Evolutionary conservation across 768 basidiomycete genomes (phyloP), one percentile per base, ranked within the genome.

Genomic region (Dacryopinax primogenitus): DNA sequence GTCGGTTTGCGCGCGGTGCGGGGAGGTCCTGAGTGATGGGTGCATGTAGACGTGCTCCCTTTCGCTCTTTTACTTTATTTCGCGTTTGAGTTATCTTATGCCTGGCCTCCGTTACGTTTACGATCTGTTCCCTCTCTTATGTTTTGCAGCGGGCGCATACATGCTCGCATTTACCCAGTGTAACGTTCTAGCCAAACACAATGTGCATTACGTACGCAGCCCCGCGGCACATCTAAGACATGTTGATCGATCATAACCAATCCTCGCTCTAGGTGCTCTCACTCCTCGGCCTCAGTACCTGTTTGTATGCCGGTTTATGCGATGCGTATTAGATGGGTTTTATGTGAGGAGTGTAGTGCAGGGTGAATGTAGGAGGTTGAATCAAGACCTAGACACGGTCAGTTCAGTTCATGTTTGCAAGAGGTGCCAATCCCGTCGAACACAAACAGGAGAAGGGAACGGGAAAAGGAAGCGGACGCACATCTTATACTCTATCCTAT

Each of bases 1-100:
- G 62, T 85, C 88, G 32, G 80, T 78, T 67, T 92, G 90, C 74
- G 73, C 71, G 28, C 77, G 80, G n/a, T 83, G 82, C 36, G 51
- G 51, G 51, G 51, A 58, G 51, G 51, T 58, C 4, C 30, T 58
- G 13, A 58, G 51, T 21, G 51, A 58, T 21, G 51, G 51, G 11
- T 58, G 51, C 30, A 28, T 21, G 51, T 58, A 44, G 18, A n/a
- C n/a, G n/a, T n/a, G n/a, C n/a, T 6, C 41, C 7, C 41, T 6
- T 18, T 15, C 41, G 18, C 4, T 3, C 41, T 7, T 44, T 18
- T 3, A 44, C 16, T 18, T 23, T 4, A 18, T 23, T 18, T 44
- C 16, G 16, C 41, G 6, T 44, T 7, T 7, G 16, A 6, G 18
- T 44, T 9, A 37, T 37, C 36, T 44, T 23, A 44, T 23, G 41